Conservation (phyloP, 202 grass and related monocot species). For the Schoenoplectus tabernaemontani region DNA sequence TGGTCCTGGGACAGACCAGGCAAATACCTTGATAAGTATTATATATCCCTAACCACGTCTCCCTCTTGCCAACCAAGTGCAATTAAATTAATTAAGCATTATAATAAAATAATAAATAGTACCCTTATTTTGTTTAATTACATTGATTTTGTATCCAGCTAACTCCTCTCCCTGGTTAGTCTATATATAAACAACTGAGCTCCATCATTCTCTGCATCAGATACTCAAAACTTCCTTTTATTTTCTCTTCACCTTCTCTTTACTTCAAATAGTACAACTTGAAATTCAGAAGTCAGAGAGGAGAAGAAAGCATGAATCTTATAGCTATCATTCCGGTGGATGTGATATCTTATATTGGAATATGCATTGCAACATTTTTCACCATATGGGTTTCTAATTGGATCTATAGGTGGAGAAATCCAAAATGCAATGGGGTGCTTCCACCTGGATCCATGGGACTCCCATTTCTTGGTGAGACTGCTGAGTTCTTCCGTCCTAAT, state of each 20-base stretch:
- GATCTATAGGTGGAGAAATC: constrained; percentile 60
- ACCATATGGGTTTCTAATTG: constrained; percentile 23
- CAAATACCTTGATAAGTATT: neutral
- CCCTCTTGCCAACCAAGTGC: neutral
- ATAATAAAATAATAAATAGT: neutral
- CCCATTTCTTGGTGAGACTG: constrained; percentile 57
- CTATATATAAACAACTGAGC: constrained; percentile 11
- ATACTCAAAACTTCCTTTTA: neutral
- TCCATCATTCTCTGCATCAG: neutral
- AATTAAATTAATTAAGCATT: constrained; percentile 1
- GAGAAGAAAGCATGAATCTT: neutral
- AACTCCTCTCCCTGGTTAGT: neutral
- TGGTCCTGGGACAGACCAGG: constrained; percentile 9
- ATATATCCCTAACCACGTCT: constrained; percentile 10
- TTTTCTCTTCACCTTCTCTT: neutral
- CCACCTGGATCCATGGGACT: constrained; percentile 71
- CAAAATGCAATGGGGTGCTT: constrained; percentile 42
- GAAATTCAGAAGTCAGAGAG: neutral
- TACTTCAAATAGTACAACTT: neutral
- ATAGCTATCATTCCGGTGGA: neutral
- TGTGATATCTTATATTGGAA: constrained; percentile 18
- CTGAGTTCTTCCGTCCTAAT: constrained; percentile 65
- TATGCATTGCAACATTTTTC: constrained; percentile 12
- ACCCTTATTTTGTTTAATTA: constrained; percentile 2
- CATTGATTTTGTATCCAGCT: neutral